These are phyloP conservation scores for Eucalyptus globulus DNA, from an alignment of 345 rosid genomes.

Conservation along the genomic window DNA sequence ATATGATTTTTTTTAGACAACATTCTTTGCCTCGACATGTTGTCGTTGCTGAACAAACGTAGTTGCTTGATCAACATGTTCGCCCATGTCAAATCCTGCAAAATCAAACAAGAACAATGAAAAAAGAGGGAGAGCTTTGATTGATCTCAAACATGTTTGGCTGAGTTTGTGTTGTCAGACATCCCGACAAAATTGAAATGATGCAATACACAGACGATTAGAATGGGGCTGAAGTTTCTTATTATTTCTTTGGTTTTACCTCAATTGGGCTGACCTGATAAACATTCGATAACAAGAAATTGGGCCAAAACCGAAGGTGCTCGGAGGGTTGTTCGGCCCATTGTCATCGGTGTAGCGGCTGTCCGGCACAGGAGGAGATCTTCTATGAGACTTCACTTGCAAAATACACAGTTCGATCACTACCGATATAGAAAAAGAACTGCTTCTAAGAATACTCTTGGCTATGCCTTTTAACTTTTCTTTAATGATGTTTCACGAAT, in stretches of 20 bases:
- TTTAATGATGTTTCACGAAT: not conserved
- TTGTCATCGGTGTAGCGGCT: fast-evolving
- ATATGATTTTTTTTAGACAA: slow-evolving; percentile 23
- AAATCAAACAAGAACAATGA: not conserved
- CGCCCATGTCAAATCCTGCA: slow-evolving; percentile 35
- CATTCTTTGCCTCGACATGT: slow-evolving; percentile 15
- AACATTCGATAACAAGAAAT: not conserved
- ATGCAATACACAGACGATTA: not conserved
- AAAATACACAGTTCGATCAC: not conserved
- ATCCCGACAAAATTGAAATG: not conserved
- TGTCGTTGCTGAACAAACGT: slow-evolving; percentile 13
- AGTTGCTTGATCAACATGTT: slow-evolving; percentile 16
- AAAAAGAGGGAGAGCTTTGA: not conserved
- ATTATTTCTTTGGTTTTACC: slow-evolving; percentile 1
- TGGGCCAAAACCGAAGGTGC: slow-evolving; percentile 24
- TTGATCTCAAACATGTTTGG: not conserved
- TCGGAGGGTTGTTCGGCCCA: not conserved
- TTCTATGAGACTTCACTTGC: not conserved
- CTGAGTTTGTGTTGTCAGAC: not conserved
- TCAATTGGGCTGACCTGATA: slow-evolving; percentile 27
- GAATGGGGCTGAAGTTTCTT: not conserved
- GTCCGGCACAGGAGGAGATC: not conserved
- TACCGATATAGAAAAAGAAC: not conserved
- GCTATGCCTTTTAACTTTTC: not conserved
- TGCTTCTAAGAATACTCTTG: not conserved